These are phyloP conservation scores for Nicotiana otophora DNA, from an alignment of 257 asterid genomes.

Conservation along the genomic window DNA sequence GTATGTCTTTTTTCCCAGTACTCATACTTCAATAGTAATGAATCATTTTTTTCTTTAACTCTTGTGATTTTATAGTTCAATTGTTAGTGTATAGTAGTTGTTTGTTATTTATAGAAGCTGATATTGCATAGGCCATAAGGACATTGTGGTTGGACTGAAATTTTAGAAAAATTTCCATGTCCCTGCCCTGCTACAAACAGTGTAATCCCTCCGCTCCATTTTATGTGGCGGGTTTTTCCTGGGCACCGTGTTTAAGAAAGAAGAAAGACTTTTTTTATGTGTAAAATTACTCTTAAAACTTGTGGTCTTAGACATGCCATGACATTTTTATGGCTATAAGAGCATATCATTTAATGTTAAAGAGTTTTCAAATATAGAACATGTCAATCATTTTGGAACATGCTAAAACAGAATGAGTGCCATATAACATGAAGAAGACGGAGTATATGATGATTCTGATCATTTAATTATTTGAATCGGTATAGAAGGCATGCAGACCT, in stretches of 20 bases:
- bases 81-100: not conserved
- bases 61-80: not conserved
- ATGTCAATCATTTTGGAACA: not conserved
- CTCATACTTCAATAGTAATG: not conserved
- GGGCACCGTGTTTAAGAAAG: not conserved
- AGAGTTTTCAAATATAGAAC: not conserved
- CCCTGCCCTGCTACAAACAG: not conserved
- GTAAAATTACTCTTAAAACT: not conserved
- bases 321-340: not conserved
- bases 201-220: not conserved
- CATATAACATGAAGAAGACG: not conserved
- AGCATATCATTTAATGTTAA: not conserved
- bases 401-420: not conserved
- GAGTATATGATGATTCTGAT: not conserved
- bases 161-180: not conserved
- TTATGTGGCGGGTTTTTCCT: not conserved
- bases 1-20: constrained; percentile 29
- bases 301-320: not conserved
- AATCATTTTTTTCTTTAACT: not conserved
- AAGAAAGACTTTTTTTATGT: not conserved
- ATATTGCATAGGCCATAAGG: not conserved
- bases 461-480: not conserved
- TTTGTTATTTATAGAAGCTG: not conserved
- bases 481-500: not conserved
- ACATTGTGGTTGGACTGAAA: not conserved